These are phyloP conservation scores for Solanum clarkiae DNA, from an alignment of 257 asterid species.

Conservation along the genomic window DNA sequence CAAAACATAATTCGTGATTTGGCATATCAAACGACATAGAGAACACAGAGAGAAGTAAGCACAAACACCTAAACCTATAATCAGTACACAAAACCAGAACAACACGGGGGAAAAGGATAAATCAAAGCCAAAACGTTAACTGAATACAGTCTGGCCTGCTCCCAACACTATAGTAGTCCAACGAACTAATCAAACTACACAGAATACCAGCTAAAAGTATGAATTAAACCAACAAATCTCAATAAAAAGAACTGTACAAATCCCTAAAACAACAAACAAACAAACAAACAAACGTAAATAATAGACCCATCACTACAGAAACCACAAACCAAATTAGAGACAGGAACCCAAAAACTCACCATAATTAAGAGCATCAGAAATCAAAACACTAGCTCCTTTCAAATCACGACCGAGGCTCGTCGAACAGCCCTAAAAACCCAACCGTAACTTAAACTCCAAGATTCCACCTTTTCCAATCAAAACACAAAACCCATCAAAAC, in stretches of 20 bases:
- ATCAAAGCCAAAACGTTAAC: not conserved
- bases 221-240: not conserved
- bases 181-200: not conserved
- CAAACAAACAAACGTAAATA: not conserved
- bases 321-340: not conserved
- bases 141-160: not conserved
- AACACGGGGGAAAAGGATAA: not conserved
- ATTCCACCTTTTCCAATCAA: not conserved
- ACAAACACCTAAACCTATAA: not conserved
- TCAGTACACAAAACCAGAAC: not conserved
- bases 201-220: not conserved
- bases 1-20: not conserved
- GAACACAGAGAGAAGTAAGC: not conserved
- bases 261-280: constrained; percentile 1
- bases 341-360: not conserved
- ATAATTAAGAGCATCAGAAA: not conserved
- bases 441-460: not conserved
- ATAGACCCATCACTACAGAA: not conserved
- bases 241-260: not conserved
- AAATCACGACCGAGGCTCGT: constrained; percentile 16
- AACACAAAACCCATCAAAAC: not conserved
- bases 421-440: not conserved
- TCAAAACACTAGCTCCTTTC: not conserved
- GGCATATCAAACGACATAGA: not conserved
- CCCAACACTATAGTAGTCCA: not conserved